Evolutionary conservation across 805 yeast genomes (phyloP).

Genomic region (Nakazawaea peltata): DNA sequence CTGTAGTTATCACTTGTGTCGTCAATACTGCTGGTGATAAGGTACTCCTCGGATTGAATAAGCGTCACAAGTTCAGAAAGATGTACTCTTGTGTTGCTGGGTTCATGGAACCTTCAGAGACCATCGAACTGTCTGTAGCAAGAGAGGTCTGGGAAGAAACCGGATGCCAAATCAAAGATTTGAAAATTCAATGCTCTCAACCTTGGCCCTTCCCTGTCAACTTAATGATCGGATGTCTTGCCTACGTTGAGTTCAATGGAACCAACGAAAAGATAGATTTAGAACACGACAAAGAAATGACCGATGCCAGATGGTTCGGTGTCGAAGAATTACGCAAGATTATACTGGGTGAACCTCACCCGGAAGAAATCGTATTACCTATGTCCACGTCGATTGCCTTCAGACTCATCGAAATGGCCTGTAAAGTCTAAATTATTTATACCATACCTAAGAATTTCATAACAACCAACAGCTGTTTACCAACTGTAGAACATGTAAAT

Average conservation of each 20-base stretch:
- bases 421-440: too few relatives aligned
- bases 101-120: constrained; percentile 92
- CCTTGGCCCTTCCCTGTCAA: constrained; percentile 98
- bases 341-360: constrained; percentile 20
- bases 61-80: constrained; percentile 42
- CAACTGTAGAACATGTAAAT: too few relatives aligned
- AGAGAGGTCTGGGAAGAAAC: constrained; percentile 96
- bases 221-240: constrained; percentile 90
- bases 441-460: too few relatives aligned
- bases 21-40: constrained; percentile 52
- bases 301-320: constrained; percentile 83
- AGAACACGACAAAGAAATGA: constrained; percentile 79
- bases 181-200: constrained; percentile 64
- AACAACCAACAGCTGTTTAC: neutral
- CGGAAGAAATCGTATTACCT: constrained; percentile 34
- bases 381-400: constrained; percentile 35
- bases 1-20: constrained; percentile 78
- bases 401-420: constrained; percentile 27
- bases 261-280: constrained; percentile 56
- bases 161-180: constrained; percentile 58
- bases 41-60: constrained; percentile 64
- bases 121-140: constrained; percentile 78
- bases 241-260: constrained; percentile 63
- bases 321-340: constrained; percentile 40
- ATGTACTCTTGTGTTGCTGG: constrained; percentile 91